Evolutionary conservation across 805 yeast genomes (phyloP).

Genomic region (Candida nitratophila): DNA sequence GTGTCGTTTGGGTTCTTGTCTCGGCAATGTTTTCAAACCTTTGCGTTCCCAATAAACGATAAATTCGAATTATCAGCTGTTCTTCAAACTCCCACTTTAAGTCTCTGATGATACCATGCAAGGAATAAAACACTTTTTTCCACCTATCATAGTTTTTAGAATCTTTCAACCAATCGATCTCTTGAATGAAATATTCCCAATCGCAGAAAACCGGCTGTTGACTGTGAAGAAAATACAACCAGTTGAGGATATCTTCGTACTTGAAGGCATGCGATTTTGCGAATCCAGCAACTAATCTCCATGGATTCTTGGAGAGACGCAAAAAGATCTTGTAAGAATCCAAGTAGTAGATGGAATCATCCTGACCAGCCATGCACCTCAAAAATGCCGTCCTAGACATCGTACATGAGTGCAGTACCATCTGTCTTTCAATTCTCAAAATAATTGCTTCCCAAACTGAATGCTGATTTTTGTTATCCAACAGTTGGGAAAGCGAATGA

Average conservation of each 20-base stretch:
- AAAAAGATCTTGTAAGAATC: constrained; percentile 19
- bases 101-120: constrained; percentile 16
- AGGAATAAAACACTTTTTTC: constrained; percentile 11
- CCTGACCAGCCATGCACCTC: constrained; percentile 6
- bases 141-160: constrained; percentile 3
- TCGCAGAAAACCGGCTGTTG: constrained; percentile 16
- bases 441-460: constrained; percentile 3
- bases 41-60: constrained; percentile 17
- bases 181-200: constrained; percentile 24
- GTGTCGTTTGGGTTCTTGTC: not conserved
- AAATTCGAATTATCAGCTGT: constrained; percentile 20
- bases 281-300: constrained; percentile 15
- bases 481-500: constrained; percentile 10
- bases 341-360: constrained; percentile 5
- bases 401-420: constrained; percentile 11
- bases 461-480: constrained; percentile 4
- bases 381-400: constrained; percentile 12
- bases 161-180: constrained; percentile 8
- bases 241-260: constrained; percentile 14
- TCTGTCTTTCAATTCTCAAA: constrained; percentile 5
- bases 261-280: constrained; percentile 7
- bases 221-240: constrained; percentile 20
- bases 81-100: constrained; percentile 24
- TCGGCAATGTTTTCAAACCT: constrained; percentile 23
- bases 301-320: constrained; percentile 15